phyloP scores from a whole-genome alignment of 2,329 filamentous ascomycete genomes.

The Hymenoscyphus linearis region DNA sequence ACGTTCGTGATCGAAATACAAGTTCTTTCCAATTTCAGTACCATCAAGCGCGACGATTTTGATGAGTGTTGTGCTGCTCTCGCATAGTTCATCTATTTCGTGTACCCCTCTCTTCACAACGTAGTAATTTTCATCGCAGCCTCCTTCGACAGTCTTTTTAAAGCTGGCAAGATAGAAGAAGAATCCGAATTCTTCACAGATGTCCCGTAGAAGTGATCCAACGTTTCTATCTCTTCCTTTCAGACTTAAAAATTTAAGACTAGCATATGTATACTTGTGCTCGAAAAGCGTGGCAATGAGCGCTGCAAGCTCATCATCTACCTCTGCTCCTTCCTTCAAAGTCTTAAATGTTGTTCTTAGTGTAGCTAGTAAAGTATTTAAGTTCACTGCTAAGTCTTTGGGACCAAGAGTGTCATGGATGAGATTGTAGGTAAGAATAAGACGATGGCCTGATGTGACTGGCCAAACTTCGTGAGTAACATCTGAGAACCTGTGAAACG shows the following conservation, averaged over 20 bases:
- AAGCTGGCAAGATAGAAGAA: constrained; percentile 17
- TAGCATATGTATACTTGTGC: constrained; percentile 15
- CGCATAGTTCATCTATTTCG: constrained; percentile 8
- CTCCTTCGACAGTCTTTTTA: constrained; percentile 8
- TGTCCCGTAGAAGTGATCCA: constrained; percentile 8
- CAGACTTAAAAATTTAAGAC: constrained; percentile 9
- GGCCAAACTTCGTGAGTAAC: constrained; percentile 46
- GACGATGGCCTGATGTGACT: constrained; percentile 42
- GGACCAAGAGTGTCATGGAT: constrained; percentile 25
- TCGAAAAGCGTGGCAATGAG: constrained; percentile 9
- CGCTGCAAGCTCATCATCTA: background rate
- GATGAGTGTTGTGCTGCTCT: constrained; percentile 1
- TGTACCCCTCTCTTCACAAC: background rate
- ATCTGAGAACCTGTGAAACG: constrained; percentile 43
- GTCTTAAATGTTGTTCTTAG: constrained; percentile 7
- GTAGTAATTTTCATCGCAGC: constrained; percentile 10
- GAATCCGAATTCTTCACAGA: constrained; percentile 11
- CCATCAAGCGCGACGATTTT: constrained; percentile 16
- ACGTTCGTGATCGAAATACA: constrained; percentile 11
- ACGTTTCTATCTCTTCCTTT: constrained; percentile 14
- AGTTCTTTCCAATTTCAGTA: constrained; percentile 9
- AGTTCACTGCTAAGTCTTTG: constrained; percentile 7
- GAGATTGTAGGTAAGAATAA: constrained; percentile 50
- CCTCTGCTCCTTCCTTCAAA: constrained; percentile 11
- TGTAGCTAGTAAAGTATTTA: constrained; percentile 1